Base-by-base conservation (phyloP, 2,329 filamentous ascomycete species). In the Colletotrichum musicola region DNA sequence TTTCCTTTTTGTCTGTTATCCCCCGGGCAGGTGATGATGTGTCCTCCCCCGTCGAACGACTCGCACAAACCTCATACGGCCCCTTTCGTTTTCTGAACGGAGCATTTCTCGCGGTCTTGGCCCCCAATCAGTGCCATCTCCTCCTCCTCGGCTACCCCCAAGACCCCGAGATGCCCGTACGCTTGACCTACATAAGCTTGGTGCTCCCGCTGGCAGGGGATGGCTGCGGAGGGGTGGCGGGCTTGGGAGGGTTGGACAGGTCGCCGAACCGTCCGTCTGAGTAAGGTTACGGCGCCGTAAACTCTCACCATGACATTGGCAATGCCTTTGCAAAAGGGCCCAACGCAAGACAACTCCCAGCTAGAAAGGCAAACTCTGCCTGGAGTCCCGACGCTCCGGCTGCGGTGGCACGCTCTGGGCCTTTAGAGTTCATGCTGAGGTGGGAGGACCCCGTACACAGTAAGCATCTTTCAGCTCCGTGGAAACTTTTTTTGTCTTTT, bases 231-330 rank as follows among this genome's bases (percentile, higher is more conserved):
- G 30, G 30, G 7, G 30, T 10, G 30, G 30, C 30, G 30, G 30
- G 6, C 30, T 35, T 10, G 44, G 18, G 44, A 47, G 44, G n/a
- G 44, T n/a, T 6, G 16, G 16, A n/a, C 13, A 42, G 16, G 40
- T 42, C 40, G 40, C 40, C 40, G 40, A 42, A 42, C 40, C 6
- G 13, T 42, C 13, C 14, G 13, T 35, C 13, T 25, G 18, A 44
- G 27, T 59, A 59, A 27, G 30, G 56, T 59, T 50, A 49, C 44
- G 27, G 56, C 44, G 22, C 6, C 44, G 56, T 13, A 50, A 59
- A 59, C 44, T 59, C 27, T 59, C 56, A 20, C 14, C 13, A 13
- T 49, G 13, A 18, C 25, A 16, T 22, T 30, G 14, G 16, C 44
- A 49, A 50, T 38, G 27, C 44, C 56, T 16, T 59, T 25, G 16